Percentiles rank a stretch among this genome's conserved stretches.
Conservation (phyloP, 148 eudicot species). For the Camellia lanceoleosa region DNA sequence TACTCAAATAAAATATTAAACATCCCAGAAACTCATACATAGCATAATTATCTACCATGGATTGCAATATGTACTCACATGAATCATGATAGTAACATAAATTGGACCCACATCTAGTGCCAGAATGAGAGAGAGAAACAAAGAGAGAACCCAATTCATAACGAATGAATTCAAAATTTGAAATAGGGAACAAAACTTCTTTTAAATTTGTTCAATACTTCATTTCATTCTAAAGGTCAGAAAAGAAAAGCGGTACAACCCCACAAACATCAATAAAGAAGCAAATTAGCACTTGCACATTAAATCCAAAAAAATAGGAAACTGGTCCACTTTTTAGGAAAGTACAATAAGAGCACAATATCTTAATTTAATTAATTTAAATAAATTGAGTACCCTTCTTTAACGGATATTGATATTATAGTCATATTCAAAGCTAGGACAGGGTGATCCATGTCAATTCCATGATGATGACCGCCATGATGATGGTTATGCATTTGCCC, state of each 20-base stretch:
- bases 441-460: slow-evolving; percentile 87
- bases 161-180: not conserved
- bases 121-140: not conserved
- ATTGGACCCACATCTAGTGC: not conserved
- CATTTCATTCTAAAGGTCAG: too few relatives aligned
- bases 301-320: not conserved
- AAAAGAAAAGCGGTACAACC: too few relatives aligned
- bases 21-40: not conserved
- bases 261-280: not conserved
- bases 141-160: not conserved
- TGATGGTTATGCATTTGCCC: slow-evolving; percentile 51
- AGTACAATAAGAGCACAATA: not conserved
- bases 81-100: not conserved
- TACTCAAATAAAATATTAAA: not conserved
- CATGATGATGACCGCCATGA: slow-evolving; percentile 66
- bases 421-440: slow-evolving; percentile 83
- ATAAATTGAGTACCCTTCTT: slow-evolving; percentile 68
- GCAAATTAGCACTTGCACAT: not conserved
- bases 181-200: not conserved
- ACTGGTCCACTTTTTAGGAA: not conserved
- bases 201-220: not conserved
- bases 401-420: slow-evolving; percentile 65
- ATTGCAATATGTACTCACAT: not conserved
- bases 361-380: not conserved
- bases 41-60: not conserved